Conservation (phyloP, 2,329 filamentous ascomycete genomes). For the Beauveria sp. region DNA sequence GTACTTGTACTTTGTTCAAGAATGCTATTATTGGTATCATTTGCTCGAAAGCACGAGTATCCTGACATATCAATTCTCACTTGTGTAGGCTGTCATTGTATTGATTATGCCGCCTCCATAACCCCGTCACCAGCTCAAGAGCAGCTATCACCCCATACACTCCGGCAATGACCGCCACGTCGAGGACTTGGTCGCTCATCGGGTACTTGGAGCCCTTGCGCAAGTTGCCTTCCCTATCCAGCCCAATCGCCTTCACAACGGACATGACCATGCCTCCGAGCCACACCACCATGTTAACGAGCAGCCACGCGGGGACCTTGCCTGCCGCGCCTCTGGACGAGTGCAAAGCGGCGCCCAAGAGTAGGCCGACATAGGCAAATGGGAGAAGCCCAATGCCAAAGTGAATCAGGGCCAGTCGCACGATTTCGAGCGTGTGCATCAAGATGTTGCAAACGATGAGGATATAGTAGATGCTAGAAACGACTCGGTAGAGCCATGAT, state of each 20-base stretch:
- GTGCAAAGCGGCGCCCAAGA: neutral
- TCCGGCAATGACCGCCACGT: conserved; percentile 7
- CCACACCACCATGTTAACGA: conserved; percentile 8
- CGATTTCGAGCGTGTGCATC: conserved; percentile 10
- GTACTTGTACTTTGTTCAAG: neutral
- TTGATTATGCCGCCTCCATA: neutral
- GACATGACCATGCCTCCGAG: conserved; percentile 1
- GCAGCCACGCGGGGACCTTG: neutral
- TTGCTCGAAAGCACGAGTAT: neutral
- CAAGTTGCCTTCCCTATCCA: neutral
- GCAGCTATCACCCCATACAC: conserved; percentile 1
- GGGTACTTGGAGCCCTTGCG: conserved; percentile 9
- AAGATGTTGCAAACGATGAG: conserved; percentile 3
- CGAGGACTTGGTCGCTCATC: conserved; percentile 7
- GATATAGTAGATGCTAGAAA: neutral
- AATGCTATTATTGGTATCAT: neutral
- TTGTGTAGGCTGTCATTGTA: neutral
- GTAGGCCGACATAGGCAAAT: conserved; percentile 4
- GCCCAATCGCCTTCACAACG: conserved; percentile 5
- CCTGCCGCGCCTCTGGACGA: neutral
- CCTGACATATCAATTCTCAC: neutral
- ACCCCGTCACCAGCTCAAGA: neutral
- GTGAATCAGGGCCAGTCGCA: conserved; percentile 1
- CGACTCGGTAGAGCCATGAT: neutral
- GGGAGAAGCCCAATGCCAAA: conserved; percentile 8